phyloP scores from a whole-genome alignment of 441 rosid genomes.

The Syzygium malaccense region DNA sequence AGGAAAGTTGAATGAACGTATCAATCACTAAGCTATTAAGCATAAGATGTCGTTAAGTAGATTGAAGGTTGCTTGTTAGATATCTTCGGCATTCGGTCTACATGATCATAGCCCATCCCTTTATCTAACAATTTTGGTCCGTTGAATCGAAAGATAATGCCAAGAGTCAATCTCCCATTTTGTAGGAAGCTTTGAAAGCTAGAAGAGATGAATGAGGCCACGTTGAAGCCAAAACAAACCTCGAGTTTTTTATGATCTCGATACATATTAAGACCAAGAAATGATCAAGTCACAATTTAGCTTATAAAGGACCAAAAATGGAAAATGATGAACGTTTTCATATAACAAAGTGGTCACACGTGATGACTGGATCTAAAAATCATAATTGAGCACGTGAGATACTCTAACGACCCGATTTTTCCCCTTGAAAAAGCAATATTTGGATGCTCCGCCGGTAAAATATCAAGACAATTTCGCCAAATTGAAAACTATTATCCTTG shows the following conservation, averaged over 20 bases:
- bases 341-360: no score
- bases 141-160: background rate
- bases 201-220: background rate
- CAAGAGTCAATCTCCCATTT: background rate
- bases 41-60: background rate
- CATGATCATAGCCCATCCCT: background rate
- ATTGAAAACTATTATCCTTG: no score
- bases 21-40: no score
- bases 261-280: background rate
- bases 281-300: background rate
- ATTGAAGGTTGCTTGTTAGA: background rate
- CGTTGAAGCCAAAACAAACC: background rate
- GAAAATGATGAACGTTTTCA: no score
- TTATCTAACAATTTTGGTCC: background rate
- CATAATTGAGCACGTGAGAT: no score
- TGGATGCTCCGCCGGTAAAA: no score
- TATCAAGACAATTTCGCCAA: no score
- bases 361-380: no score
- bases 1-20: background rate
- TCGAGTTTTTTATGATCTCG: background rate
- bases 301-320: background rate
- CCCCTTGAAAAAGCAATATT: no score
- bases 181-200: background rate
- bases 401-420: no score
- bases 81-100: background rate